Base-by-base conservation (phyloP, 805 yeast species). In the Candida sonorensis region DNA sequence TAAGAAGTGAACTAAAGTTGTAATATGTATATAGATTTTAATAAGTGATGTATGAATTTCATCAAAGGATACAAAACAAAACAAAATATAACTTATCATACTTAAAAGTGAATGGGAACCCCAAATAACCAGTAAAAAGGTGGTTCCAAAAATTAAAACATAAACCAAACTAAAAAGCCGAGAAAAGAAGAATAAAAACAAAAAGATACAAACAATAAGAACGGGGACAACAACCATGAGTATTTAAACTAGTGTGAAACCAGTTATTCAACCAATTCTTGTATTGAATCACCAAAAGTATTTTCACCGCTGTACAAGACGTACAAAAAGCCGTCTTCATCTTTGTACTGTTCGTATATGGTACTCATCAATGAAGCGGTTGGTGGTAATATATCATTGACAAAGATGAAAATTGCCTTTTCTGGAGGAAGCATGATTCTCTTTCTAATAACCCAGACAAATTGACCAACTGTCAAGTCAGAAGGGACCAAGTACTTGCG, bases 231-330 rank as follows among this genome's bases (percentile, higher is more conserved):
- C 21, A 19, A n/a, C n/a, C n/a, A n/a, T n/a, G n/a, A n/a, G n/a
- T n/a, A n/a, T n/a, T n/a, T n/a, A n/a, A n/a, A n/a, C n/a, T n/a
- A n/a, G n/a, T n/a, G n/a, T n/a, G n/a, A n/a, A 18, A 18, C 6
- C 20, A 18, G 20, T 12, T 25, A 29, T 30, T 33, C 29, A 23
- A 46, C 24, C 30, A 51, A 57, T 34, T 51, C 53, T 20, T 50
- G 50, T 26, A 48, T 54, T 34, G 48, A 21, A 11, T 61, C 61
- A 36, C 98, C 98, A 66, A 92, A 92, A 6, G 98, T 92, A 64
- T 92, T 92, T 62, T 92, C 98, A 30, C 98, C 97, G 6, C 96
- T 84, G 65, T 90, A 90, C 42, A 94, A 75, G 44, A 92, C 90
- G 62, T 92, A 92, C 53, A 92, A 75, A 62, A 92, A 92, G 23